Percentiles rank a stretch among this genome's conserved stretches.
These are phyloP conservation scores for Penicillium olsonii DNA, from an alignment of 2,329 filamentous ascomycete species.

Conservation along the genomic window DNA sequence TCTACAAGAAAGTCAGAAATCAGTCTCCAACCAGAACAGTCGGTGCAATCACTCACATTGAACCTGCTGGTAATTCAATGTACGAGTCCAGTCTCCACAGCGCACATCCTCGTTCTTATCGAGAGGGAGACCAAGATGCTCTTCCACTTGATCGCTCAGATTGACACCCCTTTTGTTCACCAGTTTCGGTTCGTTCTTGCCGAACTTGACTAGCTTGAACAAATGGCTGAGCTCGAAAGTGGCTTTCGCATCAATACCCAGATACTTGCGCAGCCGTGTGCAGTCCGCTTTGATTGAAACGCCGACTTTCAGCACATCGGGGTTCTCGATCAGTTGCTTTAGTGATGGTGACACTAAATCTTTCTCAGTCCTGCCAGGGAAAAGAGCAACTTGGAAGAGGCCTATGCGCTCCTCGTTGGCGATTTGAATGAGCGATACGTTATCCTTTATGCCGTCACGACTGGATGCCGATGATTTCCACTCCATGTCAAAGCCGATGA, in stretches of 20 bases:
- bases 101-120: constrained; percentile 72
- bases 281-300: constrained; percentile 73
- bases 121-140: constrained; percentile 71
- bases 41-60: constrained; percentile 59
- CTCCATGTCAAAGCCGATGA: constrained; percentile 89
- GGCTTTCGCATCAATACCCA: constrained; percentile 66
- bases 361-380: constrained; percentile 42
- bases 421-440: constrained; percentile 80
- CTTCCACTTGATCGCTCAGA: constrained; percentile 69
- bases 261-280: constrained; percentile 66
- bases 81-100: constrained; percentile 70
- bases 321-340: constrained; percentile 70
- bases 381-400: constrained; percentile 77
- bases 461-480: constrained; percentile 64
- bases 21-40: constrained; percentile 15
- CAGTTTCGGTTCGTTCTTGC: constrained; percentile 51
- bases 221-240: constrained; percentile 82
- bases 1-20: constrained; percentile 50
- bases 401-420: constrained; percentile 75
- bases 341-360: constrained; percentile 72
- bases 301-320: constrained; percentile 70
- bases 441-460: constrained; percentile 58
- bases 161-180: constrained; percentile 69
- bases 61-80: constrained; percentile 65
- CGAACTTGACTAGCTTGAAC: constrained; percentile 73